Evolutionary conservation across 2,329 filamentous ascomycete species (phyloP).

Genomic region (Alternaria gaisen): DNA sequence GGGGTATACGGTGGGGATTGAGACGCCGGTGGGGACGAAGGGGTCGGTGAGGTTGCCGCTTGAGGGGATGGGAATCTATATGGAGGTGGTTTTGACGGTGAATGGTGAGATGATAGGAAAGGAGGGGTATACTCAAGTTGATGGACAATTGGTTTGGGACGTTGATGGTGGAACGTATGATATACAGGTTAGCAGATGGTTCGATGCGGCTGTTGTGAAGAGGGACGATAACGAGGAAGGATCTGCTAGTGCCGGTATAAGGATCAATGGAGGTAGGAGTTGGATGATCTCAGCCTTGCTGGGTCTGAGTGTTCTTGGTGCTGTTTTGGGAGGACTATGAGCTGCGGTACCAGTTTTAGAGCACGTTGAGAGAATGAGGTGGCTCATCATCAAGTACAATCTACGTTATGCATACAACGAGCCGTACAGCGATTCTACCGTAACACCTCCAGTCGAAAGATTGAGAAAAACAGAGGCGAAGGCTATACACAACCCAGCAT

Average conservation of each 20-base stretch:
- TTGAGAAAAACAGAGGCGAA: too few relatives aligned
- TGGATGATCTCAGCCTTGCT: constrained; percentile 17
- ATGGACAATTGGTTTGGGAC: too few relatives aligned
- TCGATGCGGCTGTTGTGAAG: background rate
- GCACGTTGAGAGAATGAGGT: too few relatives aligned
- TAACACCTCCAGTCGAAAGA: too few relatives aligned
- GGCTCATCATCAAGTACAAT: too few relatives aligned
- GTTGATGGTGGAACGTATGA: too few relatives aligned
- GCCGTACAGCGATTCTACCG: fast-evolving
- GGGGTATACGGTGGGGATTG: background rate
- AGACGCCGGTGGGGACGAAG: constrained; percentile 5
- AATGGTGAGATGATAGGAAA: too few relatives aligned
- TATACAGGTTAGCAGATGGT: too few relatives aligned
- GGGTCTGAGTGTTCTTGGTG: constrained; percentile 18
- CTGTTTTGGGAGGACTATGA: constrained; percentile 6
- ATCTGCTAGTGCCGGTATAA: constrained; percentile 18
- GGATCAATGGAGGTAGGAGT: constrained; percentile 3
- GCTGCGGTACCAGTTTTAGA: background rate
- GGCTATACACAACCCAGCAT: too few relatives aligned
- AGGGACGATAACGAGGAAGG: constrained; percentile 11
- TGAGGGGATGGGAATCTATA: background rate
- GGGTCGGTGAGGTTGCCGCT: background rate
- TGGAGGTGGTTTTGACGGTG: too few relatives aligned
- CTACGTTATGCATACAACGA: too few relatives aligned
- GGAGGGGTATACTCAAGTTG: too few relatives aligned